Conservation (phyloP, 2,329 filamentous ascomycete genomes). For the Verticillium alfalfae region DNA sequence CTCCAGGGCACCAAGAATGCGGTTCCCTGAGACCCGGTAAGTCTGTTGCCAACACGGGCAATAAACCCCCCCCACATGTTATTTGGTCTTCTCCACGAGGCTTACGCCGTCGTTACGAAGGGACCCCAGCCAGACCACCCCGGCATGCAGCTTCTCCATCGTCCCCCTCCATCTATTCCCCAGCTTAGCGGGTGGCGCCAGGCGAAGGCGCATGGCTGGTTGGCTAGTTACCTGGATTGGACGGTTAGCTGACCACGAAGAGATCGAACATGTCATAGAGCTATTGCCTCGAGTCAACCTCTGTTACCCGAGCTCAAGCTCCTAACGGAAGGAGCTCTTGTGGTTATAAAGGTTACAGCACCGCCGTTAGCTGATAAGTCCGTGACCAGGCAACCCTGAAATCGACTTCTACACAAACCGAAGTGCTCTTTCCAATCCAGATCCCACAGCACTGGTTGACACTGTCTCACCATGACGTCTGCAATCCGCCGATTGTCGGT, state of each 20-base stretch:
- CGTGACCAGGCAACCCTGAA: no score
- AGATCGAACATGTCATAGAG: background rate
- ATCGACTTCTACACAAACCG: background rate
- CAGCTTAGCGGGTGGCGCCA: background rate
- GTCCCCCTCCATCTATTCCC: background rate
- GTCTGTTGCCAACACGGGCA: background rate
- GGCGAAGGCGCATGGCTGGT: background rate
- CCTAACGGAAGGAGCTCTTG: background rate
- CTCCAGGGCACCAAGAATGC: background rate
- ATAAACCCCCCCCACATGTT: background rate
- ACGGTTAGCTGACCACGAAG: background rate
- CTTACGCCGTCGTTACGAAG: background rate
- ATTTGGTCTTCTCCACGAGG: background rate
- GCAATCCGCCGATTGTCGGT: slow-evolving; percentile 1
- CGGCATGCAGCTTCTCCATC: background rate
- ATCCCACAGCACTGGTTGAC: background rate
- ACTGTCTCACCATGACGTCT: background rate
- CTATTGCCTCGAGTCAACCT: background rate
- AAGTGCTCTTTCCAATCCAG: background rate
- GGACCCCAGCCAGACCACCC: background rate
- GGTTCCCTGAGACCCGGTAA: background rate
- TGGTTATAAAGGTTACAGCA: background rate
- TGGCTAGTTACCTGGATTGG: background rate
- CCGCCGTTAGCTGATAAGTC: no score
- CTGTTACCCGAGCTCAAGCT: background rate